A percentile compares a stretch with the other conserved stretches of the same genome.
These are phyloP conservation scores for Hypholoma sublateritium DNA, from an alignment of 768 basidiomycete species.

Conservation along the genomic window DNA sequence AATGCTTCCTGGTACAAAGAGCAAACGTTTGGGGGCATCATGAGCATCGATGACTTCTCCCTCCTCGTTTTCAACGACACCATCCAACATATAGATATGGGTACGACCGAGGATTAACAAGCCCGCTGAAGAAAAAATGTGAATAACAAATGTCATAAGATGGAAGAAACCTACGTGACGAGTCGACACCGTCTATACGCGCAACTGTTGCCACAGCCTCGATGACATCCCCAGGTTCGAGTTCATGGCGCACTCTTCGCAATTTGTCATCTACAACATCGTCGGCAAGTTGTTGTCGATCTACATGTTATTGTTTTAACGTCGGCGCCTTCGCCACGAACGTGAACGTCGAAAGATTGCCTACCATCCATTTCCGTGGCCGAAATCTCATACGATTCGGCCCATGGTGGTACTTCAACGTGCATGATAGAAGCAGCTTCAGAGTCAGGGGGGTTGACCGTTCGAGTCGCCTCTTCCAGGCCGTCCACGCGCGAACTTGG, in stretches of 20 bases:
- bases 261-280: slow-evolving; percentile 89
- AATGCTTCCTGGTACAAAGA: slow-evolving; percentile 84
- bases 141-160: background rate
- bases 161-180: slow-evolving; percentile 59
- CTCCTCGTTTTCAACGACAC: slow-evolving; percentile 80
- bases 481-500: slow-evolving; percentile 48
- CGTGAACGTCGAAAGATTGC: background rate
- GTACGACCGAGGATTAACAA: slow-evolving; percentile 83
- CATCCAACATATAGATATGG: slow-evolving; percentile 89
- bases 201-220: slow-evolving; percentile 86
- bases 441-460: slow-evolving; percentile 50
- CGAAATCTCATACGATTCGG: slow-evolving; percentile 68
- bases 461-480: slow-evolving; percentile 41
- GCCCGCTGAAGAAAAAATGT: slow-evolving; percentile 54
- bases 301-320: slow-evolving; percentile 23
- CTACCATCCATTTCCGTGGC: slow-evolving; percentile 63
- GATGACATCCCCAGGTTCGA: slow-evolving; percentile 88
- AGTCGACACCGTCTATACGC: slow-evolving; percentile 87
- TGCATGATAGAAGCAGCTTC: slow-evolving; percentile 51
- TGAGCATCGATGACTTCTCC: slow-evolving; percentile 88
- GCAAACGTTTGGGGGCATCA: slow-evolving; percentile 78
- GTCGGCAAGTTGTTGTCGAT: slow-evolving; percentile 60
- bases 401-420: slow-evolving; percentile 71
- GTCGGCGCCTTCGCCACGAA: background rate
- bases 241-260: slow-evolving; percentile 79